A percentile compares a stretch with the other conserved stretches of the same genome.
Conservation (phyloP, 805 yeast genomes). For the Pichia ethanolica region DNA sequence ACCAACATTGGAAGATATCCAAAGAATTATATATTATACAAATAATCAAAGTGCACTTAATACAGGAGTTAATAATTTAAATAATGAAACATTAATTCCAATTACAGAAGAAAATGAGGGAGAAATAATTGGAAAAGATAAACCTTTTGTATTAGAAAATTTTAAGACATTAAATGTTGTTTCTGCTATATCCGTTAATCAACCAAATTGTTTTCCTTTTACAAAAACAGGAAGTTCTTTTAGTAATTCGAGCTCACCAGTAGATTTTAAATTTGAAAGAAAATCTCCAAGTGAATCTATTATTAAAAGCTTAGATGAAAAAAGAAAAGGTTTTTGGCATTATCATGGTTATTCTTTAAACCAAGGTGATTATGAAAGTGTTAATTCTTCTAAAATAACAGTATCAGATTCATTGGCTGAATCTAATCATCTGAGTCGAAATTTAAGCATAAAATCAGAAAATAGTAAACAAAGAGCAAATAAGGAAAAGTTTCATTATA, state of each 20-base stretch:
- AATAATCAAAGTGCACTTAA: background rate
- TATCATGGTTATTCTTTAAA: background rate
- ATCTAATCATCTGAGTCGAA: too few species aligned
- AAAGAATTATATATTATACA: background rate
- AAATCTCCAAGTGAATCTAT: background rate
- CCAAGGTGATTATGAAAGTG: too few species aligned
- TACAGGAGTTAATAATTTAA: background rate
- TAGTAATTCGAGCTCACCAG: background rate
- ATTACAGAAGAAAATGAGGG: background rate
- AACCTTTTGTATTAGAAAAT: background rate
- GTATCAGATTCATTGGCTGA: too few species aligned
- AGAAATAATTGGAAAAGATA: background rate
- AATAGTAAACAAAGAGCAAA: background rate
- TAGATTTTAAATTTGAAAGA: too few species aligned
- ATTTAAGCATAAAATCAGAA: background rate
- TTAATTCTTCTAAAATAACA: too few species aligned
- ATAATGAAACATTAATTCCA: background rate
- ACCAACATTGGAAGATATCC: background rate
- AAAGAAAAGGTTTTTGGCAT: slow-evolving; percentile 3
- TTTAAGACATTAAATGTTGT: background rate
- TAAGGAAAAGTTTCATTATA: too few species aligned
- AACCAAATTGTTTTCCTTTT: background rate
- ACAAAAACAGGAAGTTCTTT: background rate
- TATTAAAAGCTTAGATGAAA: background rate
- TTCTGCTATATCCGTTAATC: background rate